Conservation (phyloP, 306 rosid species). For the Ochetophila trinervis region DNA sequence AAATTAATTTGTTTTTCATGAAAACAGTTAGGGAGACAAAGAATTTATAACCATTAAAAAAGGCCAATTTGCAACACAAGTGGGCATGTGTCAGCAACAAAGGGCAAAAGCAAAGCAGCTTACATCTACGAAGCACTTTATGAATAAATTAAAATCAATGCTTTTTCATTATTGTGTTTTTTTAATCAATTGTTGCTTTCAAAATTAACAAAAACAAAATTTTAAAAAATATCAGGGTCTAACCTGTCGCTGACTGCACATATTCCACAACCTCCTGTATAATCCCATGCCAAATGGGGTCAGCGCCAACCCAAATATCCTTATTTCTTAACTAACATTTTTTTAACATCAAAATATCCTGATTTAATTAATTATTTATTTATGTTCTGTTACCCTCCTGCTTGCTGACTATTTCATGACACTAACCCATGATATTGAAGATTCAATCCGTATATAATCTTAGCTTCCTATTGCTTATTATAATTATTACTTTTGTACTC, state of each 20-base stretch:
- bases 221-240: slow-evolving; percentile 1
- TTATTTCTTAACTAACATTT: too few relatives aligned
- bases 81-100: slow-evolving; percentile 24
- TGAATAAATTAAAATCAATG: background rate
- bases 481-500: too few relatives aligned
- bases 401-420: too few relatives aligned
- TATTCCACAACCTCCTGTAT: background rate
- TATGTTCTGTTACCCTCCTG: too few relatives aligned
- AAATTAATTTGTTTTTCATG: slow-evolving; percentile 1
- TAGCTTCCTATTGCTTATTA: too few relatives aligned
- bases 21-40: background rate
- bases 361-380: background rate
- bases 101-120: background rate
- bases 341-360: background rate
- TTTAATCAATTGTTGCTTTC: background rate
- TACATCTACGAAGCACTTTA: background rate
- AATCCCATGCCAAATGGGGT: background rate
- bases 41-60: background rate
- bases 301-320: slow-evolving; percentile 14
- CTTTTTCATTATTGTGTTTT: background rate
- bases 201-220: background rate
- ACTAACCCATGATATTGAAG: too few relatives aligned
- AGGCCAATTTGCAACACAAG: slow-evolving; percentile 22
- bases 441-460: too few relatives aligned
- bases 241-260: slow-evolving; percentile 1